phyloP scores from a whole-genome alignment of 176 grass and related monocot genomes.

The Miscanthus lutarioriparius region DNA sequence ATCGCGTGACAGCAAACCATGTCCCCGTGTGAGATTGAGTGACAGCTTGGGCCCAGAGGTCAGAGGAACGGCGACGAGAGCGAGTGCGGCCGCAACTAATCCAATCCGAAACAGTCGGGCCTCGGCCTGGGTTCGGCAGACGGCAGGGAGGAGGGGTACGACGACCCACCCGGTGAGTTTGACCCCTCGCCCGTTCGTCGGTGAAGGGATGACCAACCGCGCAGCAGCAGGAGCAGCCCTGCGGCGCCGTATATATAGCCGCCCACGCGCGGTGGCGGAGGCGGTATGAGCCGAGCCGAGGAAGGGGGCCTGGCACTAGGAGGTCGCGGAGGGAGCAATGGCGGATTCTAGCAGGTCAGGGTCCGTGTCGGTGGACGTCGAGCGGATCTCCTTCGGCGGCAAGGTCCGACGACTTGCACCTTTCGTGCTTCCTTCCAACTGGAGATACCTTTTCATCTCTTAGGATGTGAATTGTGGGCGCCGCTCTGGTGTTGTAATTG shows the following conservation, averaged over 20 bases:
- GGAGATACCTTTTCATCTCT: background rate
- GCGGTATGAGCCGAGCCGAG: background rate
- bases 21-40: background rate
- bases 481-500: background rate
- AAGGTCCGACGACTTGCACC: conserved; percentile 41
- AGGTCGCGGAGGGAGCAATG: conserved; percentile 31
- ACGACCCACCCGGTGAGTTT: conserved; percentile 38
- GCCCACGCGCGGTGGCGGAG: background rate
- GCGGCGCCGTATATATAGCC: conserved; percentile 30
- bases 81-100: conserved; percentile 23
- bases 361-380: conserved; percentile 69
- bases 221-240: no score
- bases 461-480: background rate
- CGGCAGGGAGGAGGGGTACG: background rate
- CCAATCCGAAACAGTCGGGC: background rate
- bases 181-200: conserved; percentile 36
- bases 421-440: no score
- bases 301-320: background rate
- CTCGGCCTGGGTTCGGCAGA: background rate
- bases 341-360: conserved; percentile 62
- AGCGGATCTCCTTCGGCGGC: conserved; percentile 78
- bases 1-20: no score
- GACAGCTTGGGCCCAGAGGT: background rate
- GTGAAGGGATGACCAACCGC: conserved; percentile 14
- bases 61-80: background rate